phyloP scores from a whole-genome alignment of 2,329 filamentous ascomycete species.

The Orbilia javanica region DNA sequence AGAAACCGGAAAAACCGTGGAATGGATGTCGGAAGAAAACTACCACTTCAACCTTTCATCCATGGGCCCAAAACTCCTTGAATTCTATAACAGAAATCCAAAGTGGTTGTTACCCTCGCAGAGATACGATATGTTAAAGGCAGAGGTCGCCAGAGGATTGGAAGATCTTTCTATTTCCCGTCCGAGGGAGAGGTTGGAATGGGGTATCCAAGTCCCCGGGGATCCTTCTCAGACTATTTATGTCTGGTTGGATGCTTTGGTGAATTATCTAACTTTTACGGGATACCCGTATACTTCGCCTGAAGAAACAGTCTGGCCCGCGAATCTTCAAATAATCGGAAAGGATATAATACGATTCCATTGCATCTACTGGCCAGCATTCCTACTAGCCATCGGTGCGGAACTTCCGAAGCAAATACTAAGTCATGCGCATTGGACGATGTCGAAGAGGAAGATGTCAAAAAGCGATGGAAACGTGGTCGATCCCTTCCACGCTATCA shows the following conservation, averaged over 20 bases:
- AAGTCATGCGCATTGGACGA: conserved; percentile 94
- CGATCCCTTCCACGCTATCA: conserved; percentile 89
- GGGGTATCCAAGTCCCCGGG: conserved; percentile 90
- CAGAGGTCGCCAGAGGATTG: conserved; percentile 81
- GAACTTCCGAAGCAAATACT: conserved; percentile 83
- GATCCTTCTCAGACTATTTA: conserved; percentile 92
- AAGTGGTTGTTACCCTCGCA: conserved; percentile 79
- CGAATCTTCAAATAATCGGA: conserved; percentile 90
- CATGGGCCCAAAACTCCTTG: conserved; percentile 81
- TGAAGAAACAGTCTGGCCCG: conserved; percentile 80
- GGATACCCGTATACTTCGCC: conserved; percentile 81
- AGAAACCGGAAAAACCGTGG: conserved; percentile 91
- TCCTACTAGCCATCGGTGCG: conserved; percentile 87
- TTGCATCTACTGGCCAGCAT: conserved; percentile 97
- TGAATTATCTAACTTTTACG: conserved; percentile 91
- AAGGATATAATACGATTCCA: conserved; percentile 98
- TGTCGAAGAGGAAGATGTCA: conserved; percentile 93
- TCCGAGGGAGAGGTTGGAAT: conserved; percentile 79
- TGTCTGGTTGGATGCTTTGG: conserved; percentile 95
- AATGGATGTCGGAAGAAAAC: conserved; percentile 93
- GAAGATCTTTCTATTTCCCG: conserved; percentile 91
- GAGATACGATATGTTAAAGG: conserved; percentile 82
- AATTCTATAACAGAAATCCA: conserved; percentile 83
- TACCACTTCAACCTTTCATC: conserved; percentile 94
- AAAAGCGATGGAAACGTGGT: conserved; percentile 96